These are phyloP conservation scores for Vitis rupestris DNA, from an alignment of 164 flowering plant species.

Conservation along the genomic window DNA sequence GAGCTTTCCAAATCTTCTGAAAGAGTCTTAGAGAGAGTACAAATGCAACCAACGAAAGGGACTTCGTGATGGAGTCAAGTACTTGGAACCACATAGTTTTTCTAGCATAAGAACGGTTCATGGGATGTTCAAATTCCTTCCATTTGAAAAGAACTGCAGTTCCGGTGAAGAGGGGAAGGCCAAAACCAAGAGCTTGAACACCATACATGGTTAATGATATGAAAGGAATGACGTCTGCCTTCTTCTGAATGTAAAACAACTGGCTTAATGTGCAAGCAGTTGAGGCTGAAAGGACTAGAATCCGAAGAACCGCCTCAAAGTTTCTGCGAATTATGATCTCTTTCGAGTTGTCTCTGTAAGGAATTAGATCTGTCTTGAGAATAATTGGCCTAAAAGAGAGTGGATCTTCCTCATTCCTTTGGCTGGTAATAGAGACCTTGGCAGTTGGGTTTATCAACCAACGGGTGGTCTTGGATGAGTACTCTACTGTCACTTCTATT, in stretches of 20 bases:
- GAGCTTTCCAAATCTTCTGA: constrained; percentile 1
- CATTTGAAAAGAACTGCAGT: not conserved
- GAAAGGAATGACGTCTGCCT: not conserved
- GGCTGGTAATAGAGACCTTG: constrained; percentile 16
- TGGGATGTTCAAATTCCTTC: not conserved
- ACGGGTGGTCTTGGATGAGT: constrained; percentile 8
- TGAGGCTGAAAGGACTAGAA: constrained; percentile 2
- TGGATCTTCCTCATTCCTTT: constrained; percentile 12
- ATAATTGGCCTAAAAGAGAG: constrained; percentile 13
- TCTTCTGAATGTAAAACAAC: constrained; percentile 1
- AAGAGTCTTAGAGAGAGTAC: constrained; percentile 2
- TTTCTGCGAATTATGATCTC: not conserved
- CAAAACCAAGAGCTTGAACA: constrained; percentile 1
- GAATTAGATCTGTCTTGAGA: constrained; percentile 5
- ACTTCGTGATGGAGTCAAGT: not conserved
- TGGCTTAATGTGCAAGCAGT: constrained; percentile 3
- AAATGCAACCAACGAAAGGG: constrained; percentile 1
- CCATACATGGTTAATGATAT: constrained; percentile 18
- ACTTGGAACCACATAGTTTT: not conserved
- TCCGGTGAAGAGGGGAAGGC: not conserved
- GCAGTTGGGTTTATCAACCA: constrained; percentile 18
- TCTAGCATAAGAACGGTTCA: too few species aligned
- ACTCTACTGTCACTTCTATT: constrained; percentile 17
- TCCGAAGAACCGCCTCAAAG: constrained; percentile 15
- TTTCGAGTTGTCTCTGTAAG: not conserved